Conservation (phyloP, 176 grass and related monocot species). For the Cymbopogon citratus region DNA sequence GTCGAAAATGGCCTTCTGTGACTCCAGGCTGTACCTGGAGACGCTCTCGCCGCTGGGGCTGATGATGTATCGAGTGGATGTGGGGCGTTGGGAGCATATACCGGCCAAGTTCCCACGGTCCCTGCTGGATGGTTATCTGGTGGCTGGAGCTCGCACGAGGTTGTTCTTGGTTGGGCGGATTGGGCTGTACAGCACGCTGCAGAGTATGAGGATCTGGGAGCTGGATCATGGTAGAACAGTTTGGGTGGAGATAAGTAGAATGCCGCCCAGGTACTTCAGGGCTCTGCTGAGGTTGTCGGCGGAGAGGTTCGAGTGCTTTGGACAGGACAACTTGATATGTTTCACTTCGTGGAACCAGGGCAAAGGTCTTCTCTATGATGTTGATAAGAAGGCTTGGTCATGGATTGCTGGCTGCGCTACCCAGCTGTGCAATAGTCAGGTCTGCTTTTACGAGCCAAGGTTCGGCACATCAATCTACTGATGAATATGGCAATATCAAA, state of each 20-base stretch:
- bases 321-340: slow-evolving; percentile 93
- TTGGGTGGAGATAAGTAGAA: slow-evolving; percentile 91
- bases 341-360: slow-evolving; percentile 99
- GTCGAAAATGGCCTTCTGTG: slow-evolving; percentile 92
- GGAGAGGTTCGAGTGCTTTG: slow-evolving; percentile 97
- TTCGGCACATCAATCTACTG: slow-evolving; percentile 60
- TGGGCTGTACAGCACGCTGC: slow-evolving; percentile 86
- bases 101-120: slow-evolving; percentile 91
- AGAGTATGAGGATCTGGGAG: slow-evolving; percentile 98
- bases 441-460: slow-evolving; percentile 93
- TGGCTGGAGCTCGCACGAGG: slow-evolving; percentile 66
- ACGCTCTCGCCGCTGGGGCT: slow-evolving; percentile 92
- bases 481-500: neutral
- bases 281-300: slow-evolving; percentile 80
- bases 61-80: slow-evolving; percentile 85
- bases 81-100: slow-evolving; percentile 75
- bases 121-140: slow-evolving; percentile 87
- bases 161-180: slow-evolving; percentile 86
- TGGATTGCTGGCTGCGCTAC: slow-evolving; percentile 80
- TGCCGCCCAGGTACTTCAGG: slow-evolving; percentile 90
- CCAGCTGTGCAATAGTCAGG: slow-evolving; percentile 89
- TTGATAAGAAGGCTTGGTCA: slow-evolving; percentile 88
- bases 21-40: slow-evolving; percentile 86
- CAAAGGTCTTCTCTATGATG: slow-evolving; percentile 84
- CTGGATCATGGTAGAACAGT: slow-evolving; percentile 77